Conservation (phyloP, 2,329 filamentous ascomycete species). For the Dissoconium aciculare region DNA sequence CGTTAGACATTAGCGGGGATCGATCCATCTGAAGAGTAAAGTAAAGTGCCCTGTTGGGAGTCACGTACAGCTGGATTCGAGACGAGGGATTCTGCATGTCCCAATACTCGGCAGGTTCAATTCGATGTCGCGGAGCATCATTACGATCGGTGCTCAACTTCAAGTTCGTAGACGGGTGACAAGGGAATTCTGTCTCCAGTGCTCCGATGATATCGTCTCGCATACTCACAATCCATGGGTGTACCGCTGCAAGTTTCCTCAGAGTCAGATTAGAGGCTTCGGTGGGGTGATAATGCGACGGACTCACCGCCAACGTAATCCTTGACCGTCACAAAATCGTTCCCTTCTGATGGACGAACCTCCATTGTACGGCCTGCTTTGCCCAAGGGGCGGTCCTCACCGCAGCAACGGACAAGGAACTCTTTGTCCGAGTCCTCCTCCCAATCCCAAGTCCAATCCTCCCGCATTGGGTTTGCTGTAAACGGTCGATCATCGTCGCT, state of each 20-base stretch:
- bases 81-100: neutral
- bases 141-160: neutral
- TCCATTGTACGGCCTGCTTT: slow-evolving; percentile 5
- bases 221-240: slow-evolving; percentile 2
- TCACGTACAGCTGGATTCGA: too few relatives aligned
- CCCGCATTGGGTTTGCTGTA: slow-evolving; percentile 2
- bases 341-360: slow-evolving; percentile 4
- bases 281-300: neutral
- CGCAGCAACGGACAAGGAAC: slow-evolving; percentile 4
- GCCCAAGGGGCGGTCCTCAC: slow-evolving; percentile 5
- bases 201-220: slow-evolving; percentile 1
- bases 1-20: too few relatives aligned
- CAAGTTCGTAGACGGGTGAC: neutral
- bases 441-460: slow-evolving; percentile 5
- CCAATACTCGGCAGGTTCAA: slow-evolving; percentile 1
- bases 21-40: too few relatives aligned
- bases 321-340: slow-evolving; percentile 6
- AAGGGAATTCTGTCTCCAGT: neutral
- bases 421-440: slow-evolving; percentile 4
- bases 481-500: slow-evolving; percentile 4
- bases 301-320: slow-evolving; percentile 6
- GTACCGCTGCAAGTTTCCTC: slow-evolving; percentile 3
- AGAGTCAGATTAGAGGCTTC: slow-evolving; percentile 3
- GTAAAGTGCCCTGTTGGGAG: too few relatives aligned
- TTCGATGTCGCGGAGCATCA: slow-evolving; percentile 1